Conservation (phyloP, 352 stramenopile species). For the Pythium rhizo-oryzae region DNA sequence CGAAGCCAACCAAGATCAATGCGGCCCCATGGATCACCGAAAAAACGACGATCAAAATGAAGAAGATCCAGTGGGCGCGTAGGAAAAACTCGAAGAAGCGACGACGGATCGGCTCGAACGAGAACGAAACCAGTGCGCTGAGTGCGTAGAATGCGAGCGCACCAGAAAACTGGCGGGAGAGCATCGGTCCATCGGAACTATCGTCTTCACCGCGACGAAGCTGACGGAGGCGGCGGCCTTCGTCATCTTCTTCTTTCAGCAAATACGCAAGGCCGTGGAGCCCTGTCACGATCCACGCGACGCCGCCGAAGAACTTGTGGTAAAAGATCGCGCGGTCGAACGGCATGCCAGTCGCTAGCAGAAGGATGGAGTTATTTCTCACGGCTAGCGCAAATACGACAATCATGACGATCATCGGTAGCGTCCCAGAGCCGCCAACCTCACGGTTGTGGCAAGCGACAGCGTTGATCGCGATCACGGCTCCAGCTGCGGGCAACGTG, state of each 20-base stretch:
- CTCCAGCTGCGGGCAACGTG: conserved; percentile 13
- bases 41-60: conserved; percentile 43
- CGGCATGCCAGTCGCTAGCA: conserved; percentile 44
- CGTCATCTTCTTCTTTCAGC: conserved; percentile 8
- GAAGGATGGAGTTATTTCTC: conserved; percentile 53
- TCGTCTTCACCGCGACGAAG: conserved; percentile 4
- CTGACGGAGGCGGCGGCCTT: not conserved
- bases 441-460: not conserved
- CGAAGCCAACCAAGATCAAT: conserved; percentile 37
- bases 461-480: conserved; percentile 1
- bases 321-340: conserved; percentile 59
- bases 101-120: conserved; percentile 44
- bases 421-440: conserved; percentile 20
- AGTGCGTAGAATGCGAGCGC: conserved; percentile 35
- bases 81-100: conserved; percentile 61
- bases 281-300: conserved; percentile 38
- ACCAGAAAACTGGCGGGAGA: conserved; percentile 13
- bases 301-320: conserved; percentile 44
- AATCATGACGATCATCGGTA: conserved; percentile 35
- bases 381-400: conserved; percentile 45
- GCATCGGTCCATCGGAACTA: too few species aligned
- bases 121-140: conserved; percentile 37
- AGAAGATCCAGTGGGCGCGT: conserved; percentile 50
- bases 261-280: conserved; percentile 50
- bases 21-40: conserved; percentile 44